Conservation (phyloP, 176 grass and related monocot genomes). For the Poa annua region DNA sequence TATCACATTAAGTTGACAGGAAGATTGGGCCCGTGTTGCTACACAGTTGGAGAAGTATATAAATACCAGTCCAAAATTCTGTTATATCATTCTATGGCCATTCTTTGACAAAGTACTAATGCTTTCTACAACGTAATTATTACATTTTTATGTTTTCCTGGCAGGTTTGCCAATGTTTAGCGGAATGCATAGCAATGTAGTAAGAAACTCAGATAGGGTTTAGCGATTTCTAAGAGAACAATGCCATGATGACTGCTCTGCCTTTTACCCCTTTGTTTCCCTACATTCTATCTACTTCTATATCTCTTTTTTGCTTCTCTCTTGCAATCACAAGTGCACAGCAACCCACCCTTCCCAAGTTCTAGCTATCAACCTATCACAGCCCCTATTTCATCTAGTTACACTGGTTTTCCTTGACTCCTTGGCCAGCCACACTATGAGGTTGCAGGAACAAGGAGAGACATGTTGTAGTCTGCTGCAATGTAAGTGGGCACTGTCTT, state of each 20-base stretch:
- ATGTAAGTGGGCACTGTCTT: neutral
- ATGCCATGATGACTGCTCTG: neutral
- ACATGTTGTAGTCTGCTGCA: neutral
- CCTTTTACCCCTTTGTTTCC: neutral
- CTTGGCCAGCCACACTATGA: neutral
- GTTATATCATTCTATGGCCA: neutral
- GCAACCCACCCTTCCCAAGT: slow-evolving; percentile 19
- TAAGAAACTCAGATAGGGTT: neutral
- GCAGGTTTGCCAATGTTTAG: neutral
- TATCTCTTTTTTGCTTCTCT: slow-evolving; percentile 6
- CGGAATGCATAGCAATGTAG: neutral
- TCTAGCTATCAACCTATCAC: neutral
- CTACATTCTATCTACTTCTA: neutral
- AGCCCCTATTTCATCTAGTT: neutral
- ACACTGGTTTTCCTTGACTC: neutral
- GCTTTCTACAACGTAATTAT: neutral
- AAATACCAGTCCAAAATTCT: neutral
- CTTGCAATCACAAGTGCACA: neutral
- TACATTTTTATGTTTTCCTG: neutral
- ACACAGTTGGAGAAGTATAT: slow-evolving; percentile 11
- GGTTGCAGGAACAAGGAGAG: neutral
- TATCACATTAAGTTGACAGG: slow-evolving; percentile 17
- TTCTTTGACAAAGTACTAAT: neutral
- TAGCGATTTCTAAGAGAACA: neutral
- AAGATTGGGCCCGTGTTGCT: neutral